A percentile compares a stretch with the other conserved stretches of the same genome.
phyloP scores from a whole-genome alignment of 495 filamentous ascomycete species.

The Penicillium bialowiezense region DNA sequence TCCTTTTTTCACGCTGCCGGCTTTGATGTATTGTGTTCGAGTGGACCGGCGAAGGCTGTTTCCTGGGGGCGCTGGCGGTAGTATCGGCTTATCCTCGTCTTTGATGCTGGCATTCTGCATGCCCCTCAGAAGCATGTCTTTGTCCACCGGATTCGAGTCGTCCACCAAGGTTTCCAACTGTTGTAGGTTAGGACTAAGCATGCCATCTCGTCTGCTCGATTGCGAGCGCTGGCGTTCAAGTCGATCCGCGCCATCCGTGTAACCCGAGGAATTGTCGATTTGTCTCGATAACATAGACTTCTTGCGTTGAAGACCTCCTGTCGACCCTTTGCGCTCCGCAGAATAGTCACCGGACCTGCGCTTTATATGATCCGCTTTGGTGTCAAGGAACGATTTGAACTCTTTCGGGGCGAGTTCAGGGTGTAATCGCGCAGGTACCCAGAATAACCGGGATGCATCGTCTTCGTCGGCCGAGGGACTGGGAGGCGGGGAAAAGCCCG shows the following conservation, averaged over 20 bases:
- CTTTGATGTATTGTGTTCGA: slow-evolving; percentile 81
- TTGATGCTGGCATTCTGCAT: slow-evolving; percentile 47
- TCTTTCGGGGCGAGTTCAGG: slow-evolving; percentile 94
- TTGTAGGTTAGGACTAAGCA: slow-evolving; percentile 57
- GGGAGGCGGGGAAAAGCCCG: slow-evolving; percentile 77
- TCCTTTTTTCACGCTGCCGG: slow-evolving; percentile 75
- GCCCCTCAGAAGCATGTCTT: slow-evolving; percentile 31
- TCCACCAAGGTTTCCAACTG: slow-evolving; percentile 77
- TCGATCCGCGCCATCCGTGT: slow-evolving; percentile 84
- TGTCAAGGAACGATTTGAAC: slow-evolving; percentile 95
- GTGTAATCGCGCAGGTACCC: slow-evolving; percentile 93
- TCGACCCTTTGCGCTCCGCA: slow-evolving; percentile 56
- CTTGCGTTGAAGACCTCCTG: slow-evolving; percentile 71
- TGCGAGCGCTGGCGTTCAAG: slow-evolving; percentile 73
- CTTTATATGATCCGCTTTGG: slow-evolving; percentile 83
- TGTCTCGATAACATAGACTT: slow-evolving; percentile 95
- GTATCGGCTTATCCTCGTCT: slow-evolving; percentile 84
- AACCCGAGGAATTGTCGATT: slow-evolving; percentile 73
- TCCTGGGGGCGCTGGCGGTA: slow-evolving; percentile 69
- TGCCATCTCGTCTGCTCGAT: slow-evolving; percentile 47
- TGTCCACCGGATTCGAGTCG: slow-evolving; percentile 63
- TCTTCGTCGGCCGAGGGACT: slow-evolving; percentile 73
- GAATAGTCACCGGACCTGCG: slow-evolving; percentile 73
- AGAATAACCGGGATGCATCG: slow-evolving; percentile 84
- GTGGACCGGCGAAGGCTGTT: slow-evolving; percentile 84